These are phyloP conservation scores for Backusella tuberculispora DNA, from an alignment of 192 early-diverging fungal species.

Conservation along the genomic window DNA sequence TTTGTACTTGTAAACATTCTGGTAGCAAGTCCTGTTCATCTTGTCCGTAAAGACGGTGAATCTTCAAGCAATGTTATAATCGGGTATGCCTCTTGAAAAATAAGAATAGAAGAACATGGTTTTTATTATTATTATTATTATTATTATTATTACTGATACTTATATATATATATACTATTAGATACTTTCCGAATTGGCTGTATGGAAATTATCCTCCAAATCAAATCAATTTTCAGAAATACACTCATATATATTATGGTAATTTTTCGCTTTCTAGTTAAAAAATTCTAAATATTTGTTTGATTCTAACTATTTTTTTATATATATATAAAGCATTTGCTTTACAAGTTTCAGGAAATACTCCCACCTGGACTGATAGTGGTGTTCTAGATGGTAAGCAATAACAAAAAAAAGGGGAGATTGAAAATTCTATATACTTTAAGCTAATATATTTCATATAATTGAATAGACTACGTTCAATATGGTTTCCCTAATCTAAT, in stretches of 20 bases:
- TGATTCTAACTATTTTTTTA: neutral
- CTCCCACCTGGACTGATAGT: conserved; percentile 37
- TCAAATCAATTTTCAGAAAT: conserved; percentile 50
- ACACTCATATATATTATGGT: conserved; percentile 71
- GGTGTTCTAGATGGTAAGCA: conserved; percentile 20
- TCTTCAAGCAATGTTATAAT: neutral
- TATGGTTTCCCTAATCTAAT: conserved; percentile 49
- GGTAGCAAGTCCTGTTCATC: neutral
- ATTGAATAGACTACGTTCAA: conserved; percentile 30
- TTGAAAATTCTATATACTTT: neutral
- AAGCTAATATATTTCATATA: neutral
- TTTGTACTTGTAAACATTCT: neutral
- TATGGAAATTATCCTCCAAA: conserved; percentile 21
- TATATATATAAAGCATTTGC: conserved; percentile 55
- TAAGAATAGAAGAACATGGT: neutral
- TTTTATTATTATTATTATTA: neutral
- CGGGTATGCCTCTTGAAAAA: neutral
- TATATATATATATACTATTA: neutral
- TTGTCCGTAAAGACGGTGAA: neutral
- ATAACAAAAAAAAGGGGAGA: neutral
- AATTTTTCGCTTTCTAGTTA: neutral
- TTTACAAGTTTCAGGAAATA: conserved; percentile 42
- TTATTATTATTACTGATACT: neutral
- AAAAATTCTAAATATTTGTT: neutral
- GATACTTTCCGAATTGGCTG: conserved; percentile 34